Evolutionary conservation across 2,329 filamentous ascomycete genomes (phyloP).

Genomic region (Ilyonectria sp.): DNA sequence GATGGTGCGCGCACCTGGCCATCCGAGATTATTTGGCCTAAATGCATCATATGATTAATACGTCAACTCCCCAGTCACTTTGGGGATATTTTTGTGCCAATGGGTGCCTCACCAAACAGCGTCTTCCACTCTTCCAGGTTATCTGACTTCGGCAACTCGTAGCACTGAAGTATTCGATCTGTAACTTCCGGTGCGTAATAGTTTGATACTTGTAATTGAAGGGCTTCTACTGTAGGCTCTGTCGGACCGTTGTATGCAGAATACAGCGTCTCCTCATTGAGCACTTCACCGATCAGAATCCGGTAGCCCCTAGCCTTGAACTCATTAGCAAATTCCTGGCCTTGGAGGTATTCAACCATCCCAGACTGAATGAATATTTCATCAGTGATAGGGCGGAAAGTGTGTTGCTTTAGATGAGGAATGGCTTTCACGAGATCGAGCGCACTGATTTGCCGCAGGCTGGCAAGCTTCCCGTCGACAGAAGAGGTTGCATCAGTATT

Average conservation of each 20-base stretch:
- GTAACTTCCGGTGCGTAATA: constrained; percentile 60
- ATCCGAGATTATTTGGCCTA: constrained; percentile 55
- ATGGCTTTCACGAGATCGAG: constrained; percentile 54
- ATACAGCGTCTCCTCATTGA: constrained; percentile 62
- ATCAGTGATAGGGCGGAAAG: constrained; percentile 62
- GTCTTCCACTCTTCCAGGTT: constrained; percentile 54
- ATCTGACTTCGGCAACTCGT: constrained; percentile 50
- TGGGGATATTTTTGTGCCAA: not conserved
- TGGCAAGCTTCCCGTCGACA: constrained; percentile 50
- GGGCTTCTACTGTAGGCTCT: constrained; percentile 51
- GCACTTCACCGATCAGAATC: constrained; percentile 60
- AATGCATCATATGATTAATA: not conserved
- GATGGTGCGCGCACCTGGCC: constrained; percentile 57
- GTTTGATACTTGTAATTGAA: constrained; percentile 57
- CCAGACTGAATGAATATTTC: constrained; percentile 56
- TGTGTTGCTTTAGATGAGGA: constrained; percentile 59
- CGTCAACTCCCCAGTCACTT: not conserved
- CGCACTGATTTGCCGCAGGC: constrained; percentile 51
- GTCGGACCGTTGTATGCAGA: constrained; percentile 56
- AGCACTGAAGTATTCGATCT: constrained; percentile 53
- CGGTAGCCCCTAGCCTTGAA: constrained; percentile 54
- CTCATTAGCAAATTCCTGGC: constrained; percentile 54
- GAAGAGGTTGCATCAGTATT: constrained; percentile 43
- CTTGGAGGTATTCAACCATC: constrained; percentile 57
- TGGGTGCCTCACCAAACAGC: constrained; percentile 53